A percentile compares a stretch with the other conserved stretches of the same genome.
phyloP scores from a whole-genome alignment of 345 rosid genomes.

The Brassica rapa region DNA sequence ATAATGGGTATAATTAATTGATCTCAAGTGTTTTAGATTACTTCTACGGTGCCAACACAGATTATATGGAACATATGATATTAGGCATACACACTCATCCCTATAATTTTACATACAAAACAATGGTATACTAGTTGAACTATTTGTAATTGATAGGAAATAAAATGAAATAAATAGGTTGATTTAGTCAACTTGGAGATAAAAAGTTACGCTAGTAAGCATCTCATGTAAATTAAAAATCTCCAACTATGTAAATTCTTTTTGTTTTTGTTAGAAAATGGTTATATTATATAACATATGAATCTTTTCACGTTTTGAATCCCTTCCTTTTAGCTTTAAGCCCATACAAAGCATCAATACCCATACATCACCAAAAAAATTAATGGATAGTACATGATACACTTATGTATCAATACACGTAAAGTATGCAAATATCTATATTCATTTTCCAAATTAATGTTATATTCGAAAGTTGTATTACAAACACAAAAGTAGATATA shows the following conservation, averaged over 20 bases:
- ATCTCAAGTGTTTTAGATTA: constrained; percentile 3
- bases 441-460: not conserved
- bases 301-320: constrained; percentile 26
- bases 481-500: not conserved
- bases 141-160: not conserved
- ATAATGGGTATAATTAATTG: not conserved
- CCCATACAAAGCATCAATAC: constrained; percentile 36
- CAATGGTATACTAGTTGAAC: not conserved
- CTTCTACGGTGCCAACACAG: not conserved
- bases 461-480: not conserved
- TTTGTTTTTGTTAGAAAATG: not conserved
- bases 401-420: not conserved
- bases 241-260: not conserved
- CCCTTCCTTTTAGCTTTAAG: constrained; percentile 18
- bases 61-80: not conserved
- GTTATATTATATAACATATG: constrained; percentile 1
- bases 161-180: not conserved
- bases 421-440: not conserved
- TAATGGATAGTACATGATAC: not conserved
- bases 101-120: not conserved
- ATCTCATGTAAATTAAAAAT: not conserved
- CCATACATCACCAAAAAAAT: not conserved
- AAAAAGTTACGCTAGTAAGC: not conserved
- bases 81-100: not conserved
- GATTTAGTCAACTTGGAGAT: not conserved